Evolutionary conservation across 345 rosid species (phyloP).

Genomic region (Eucalyptus sp.): DNA sequence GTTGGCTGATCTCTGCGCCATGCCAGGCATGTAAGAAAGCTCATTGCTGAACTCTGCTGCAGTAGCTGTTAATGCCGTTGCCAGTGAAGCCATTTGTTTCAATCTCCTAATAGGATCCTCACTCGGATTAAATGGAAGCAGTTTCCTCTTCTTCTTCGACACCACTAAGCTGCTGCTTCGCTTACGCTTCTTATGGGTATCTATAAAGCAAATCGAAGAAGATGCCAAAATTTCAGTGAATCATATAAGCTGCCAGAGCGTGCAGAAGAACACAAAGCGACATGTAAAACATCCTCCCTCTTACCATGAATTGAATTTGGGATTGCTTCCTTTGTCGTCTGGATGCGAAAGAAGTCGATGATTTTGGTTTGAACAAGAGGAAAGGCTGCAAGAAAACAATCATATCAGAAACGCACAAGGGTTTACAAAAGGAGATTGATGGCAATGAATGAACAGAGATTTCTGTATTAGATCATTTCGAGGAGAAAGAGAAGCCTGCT

Average conservation of each 20-base stretch:
- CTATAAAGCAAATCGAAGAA: constrained; percentile 1
- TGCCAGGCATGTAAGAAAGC: constrained; percentile 52
- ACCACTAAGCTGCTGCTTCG: constrained; percentile 39
- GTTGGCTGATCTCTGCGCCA: constrained; percentile 67
- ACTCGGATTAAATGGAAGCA: constrained; percentile 58
- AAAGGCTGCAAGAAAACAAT: constrained; percentile 27
- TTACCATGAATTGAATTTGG: constrained; percentile 22
- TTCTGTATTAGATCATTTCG: neutral
- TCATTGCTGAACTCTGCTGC: constrained; percentile 49
- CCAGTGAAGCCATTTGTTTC: constrained; percentile 88
- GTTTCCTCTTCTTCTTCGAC: constrained; percentile 68
- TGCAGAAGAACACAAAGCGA: neutral
- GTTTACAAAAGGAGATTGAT: neutral
- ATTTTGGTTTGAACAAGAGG: constrained; percentile 80
- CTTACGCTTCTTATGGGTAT: constrained; percentile 37
- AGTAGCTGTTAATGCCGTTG: constrained; percentile 66
- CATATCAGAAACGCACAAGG: neutral
- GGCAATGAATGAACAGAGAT: neutral
- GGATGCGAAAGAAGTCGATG: constrained; percentile 74
- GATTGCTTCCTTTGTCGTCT: constrained; percentile 13
- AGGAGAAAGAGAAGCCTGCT: neutral
- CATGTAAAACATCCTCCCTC: neutral
- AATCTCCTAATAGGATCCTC: constrained; percentile 51
- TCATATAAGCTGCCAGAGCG: neutral
- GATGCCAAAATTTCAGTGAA: neutral